These are phyloP conservation scores for Penicillium lagena DNA, from an alignment of 495 filamentous ascomycete genomes.

Conservation along the genomic window DNA sequence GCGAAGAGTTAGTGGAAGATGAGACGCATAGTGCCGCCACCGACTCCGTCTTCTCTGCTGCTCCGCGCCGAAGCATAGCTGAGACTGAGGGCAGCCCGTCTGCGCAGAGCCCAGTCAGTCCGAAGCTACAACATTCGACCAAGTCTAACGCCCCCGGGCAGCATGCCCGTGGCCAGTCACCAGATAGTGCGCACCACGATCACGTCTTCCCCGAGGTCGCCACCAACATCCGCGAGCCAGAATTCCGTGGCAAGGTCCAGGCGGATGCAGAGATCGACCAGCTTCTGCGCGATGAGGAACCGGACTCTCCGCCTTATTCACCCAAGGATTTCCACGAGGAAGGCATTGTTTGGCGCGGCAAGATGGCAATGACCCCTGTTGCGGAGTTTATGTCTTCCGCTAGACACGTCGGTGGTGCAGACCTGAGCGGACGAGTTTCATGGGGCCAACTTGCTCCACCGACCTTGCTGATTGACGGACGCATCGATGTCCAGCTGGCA, in stretches of 20 bases:
- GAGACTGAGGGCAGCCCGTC: conserved; percentile 32
- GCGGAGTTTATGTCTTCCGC: conserved; percentile 69
- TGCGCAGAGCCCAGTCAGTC: conserved; percentile 28
- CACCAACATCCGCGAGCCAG: conserved; percentile 34
- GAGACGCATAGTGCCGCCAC: conserved; percentile 41
- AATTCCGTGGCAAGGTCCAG: conserved; percentile 40
- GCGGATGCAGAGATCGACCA: conserved; percentile 88
- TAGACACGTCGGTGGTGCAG: conserved; percentile 76
- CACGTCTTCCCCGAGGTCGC: conserved; percentile 40
- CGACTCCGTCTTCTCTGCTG: conserved; percentile 44
- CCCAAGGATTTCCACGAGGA: conserved; percentile 67
- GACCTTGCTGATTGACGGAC: conserved; percentile 68
- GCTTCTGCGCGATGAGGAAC: conserved; percentile 77
- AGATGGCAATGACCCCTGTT: conserved; percentile 67
- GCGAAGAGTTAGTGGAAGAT: conserved; percentile 81
- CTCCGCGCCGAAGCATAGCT: conserved; percentile 27
- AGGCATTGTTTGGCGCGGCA: conserved; percentile 70
- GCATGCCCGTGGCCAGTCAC: conserved; percentile 22
- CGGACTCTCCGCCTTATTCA: conserved; percentile 80
- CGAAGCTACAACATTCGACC: conserved; percentile 16
- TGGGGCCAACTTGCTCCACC: conserved; percentile 68
- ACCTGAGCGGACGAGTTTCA: conserved; percentile 49
- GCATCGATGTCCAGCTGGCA: conserved; percentile 73
- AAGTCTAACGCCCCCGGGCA: conserved; percentile 18
- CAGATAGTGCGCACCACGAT: conserved; percentile 31